Evolutionary conservation across 2,329 filamentous ascomycete genomes (phyloP), one percentile per base, ranked within the genome.

Genomic region (Pseudocercospora eumusae): DNA sequence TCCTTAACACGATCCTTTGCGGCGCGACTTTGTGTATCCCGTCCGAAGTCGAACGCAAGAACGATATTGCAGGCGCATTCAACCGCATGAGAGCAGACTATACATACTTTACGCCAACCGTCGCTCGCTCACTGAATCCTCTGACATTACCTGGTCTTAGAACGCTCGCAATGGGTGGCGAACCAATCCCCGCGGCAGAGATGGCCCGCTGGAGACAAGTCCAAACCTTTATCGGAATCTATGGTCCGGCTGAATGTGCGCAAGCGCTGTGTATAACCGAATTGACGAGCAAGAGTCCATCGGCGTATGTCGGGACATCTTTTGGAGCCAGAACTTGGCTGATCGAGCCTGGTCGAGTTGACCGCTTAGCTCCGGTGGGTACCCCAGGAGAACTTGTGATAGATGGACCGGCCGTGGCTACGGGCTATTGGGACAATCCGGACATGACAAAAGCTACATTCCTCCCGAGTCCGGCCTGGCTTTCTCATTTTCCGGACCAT

Each of bases 91-190:
- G 40, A n/a, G 64, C 50, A 15, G 58, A 66, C 0, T 88, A 40
- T 75, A 77, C 5, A 80, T 77, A 81, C 80, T 0, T 86, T 69
- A 87, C 86, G 0, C 83, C 85, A 1, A 78, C 83, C 0, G 78
- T 88, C 13, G 82, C 84, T 0, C 75, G 76, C 13, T 75, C 77
- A 0, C 57, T 83, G 1, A 74, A 78, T 15, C 76, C 77, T 0
- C 4, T 42, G 11, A n/a, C 23, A 3, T 5, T 65, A 18, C 61
- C 58, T 10, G 33, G 42, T 13, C 42, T 67, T 2, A 36, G 50
- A 13, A 21, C 42, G 1, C 44, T 67, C 6, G 57, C 47, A 8
- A 50, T 65, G 50, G 59, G 60, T 2, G 80, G 80, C 13, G 80
- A 82, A 59, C 74, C 76, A 25, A 74, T 78, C 64, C 69, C 74